Evolutionary conservation across 2,329 filamentous ascomycete species (phyloP), one percentile per base, ranked within the genome.

Genomic region (Penicillium sp.): DNA sequence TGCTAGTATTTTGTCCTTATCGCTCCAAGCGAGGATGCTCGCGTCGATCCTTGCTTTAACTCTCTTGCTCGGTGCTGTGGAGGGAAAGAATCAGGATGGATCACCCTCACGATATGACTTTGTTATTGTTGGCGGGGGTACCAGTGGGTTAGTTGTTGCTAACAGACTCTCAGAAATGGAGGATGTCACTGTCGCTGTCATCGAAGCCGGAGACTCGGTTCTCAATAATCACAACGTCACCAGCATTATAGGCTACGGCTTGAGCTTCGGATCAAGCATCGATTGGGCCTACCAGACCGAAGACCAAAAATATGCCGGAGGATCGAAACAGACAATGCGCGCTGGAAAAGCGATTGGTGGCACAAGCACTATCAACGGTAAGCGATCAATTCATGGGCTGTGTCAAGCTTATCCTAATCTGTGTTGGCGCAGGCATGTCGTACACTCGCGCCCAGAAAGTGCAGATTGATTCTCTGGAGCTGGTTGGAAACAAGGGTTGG

Each of bases 281-380:
- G 72, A 75, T 54, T 75, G 70, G 70, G 56, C 60, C 1, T 75
- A 73, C 38, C 52, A 59, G 38, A 71, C 66, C 6, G 65, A 62
- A 13, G 61, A 68, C 6, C 72, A 75, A 44, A 67, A 56, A n/a
- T 71, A 73, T 53, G 67, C 61, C 1, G 63, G 58, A 6, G 62
- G 63, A n/a, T 44, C 31, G 3, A 59, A 49, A 4, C 57, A 71
- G 36, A 59, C 55, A 4, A 65, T 72, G 46, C 62, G 62, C 23
- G 70, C 69, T 24, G 72, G 71, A 2, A 75, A 71, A 46, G 71
- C 69, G 1, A 52, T 74, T 4, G 71, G 69, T 23, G 73, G 72
- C 1, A 70, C 69, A 0, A 74, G 68, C 35, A 61, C 67, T 3
- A 73, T 75, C 42, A 75, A 75, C 50, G 71, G 66, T 63, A 51